Evolutionary conservation across 495 filamentous ascomycete species (phyloP).

Genomic region (Aspergillus indologenus): DNA sequence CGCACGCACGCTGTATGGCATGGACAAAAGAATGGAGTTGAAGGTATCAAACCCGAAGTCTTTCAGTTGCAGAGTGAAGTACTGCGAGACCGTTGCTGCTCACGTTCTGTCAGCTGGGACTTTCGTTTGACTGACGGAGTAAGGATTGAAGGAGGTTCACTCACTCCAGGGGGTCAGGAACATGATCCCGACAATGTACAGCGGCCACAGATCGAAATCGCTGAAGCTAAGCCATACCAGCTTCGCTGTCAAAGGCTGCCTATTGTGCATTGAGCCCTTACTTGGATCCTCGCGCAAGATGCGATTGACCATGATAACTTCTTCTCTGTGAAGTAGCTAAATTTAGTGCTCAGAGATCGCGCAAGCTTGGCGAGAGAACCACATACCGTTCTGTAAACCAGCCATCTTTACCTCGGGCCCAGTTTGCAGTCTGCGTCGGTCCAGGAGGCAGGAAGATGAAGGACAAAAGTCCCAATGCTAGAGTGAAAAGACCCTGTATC

Average conservation of each 20-base stretch:
- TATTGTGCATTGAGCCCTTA: constrained; percentile 64
- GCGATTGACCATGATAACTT: constrained; percentile 70
- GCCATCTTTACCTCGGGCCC: constrained; percentile 62
- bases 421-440: constrained; percentile 61
- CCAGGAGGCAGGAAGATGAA: constrained; percentile 63
- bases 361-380: not conserved
- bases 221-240: constrained; percentile 47
- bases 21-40: constrained; percentile 61
- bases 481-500: constrained; percentile 41
- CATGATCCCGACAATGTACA: constrained; percentile 54
- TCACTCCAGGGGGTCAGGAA: constrained; percentile 47
- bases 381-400: constrained; percentile 65
- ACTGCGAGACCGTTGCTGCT: constrained; percentile 38
- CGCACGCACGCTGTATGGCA: constrained; percentile 38
- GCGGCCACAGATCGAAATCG: constrained; percentile 54
- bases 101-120: not conserved
- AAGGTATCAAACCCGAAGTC: constrained; percentile 63
- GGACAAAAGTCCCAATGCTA: constrained; percentile 55
- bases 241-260: constrained; percentile 46
- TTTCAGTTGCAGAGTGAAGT: constrained; percentile 61
- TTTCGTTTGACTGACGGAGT: not conserved
- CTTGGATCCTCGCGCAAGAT: constrained; percentile 71
- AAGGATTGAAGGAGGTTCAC: not conserved
- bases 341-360: not conserved
- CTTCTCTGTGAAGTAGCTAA: constrained; percentile 20